Conservation (phyloP, 306 rosid species). For the Hylodesmum podocarpum region DNA sequence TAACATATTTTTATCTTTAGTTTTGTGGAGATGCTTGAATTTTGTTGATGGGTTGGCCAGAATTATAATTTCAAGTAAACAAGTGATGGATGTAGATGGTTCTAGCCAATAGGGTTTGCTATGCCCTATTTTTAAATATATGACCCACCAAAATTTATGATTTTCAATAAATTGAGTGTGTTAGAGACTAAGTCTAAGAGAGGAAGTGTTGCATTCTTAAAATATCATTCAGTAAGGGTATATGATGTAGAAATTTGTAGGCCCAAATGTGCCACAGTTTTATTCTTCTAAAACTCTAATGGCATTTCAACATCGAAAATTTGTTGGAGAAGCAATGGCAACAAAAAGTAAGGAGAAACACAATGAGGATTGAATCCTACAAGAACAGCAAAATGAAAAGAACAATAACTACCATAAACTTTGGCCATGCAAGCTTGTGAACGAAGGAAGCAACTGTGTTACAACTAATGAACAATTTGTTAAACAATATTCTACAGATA, state of each 20-base stretch:
- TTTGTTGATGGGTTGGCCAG: neutral
- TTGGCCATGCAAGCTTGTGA: neutral
- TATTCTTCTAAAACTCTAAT: neutral
- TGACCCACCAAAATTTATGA: too few relatives aligned
- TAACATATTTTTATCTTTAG: neutral
- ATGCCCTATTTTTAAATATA: too few relatives aligned
- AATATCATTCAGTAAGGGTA: too few relatives aligned
- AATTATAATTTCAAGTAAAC: too few relatives aligned
- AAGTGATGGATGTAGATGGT: too few relatives aligned
- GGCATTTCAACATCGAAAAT: neutral
- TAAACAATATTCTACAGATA: constrained; percentile 50
- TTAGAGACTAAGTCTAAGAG: too few relatives aligned
- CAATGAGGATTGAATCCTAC: neutral
- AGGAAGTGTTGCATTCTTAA: too few relatives aligned
- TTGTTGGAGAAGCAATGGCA: neutral
- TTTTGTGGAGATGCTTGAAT: neutral
- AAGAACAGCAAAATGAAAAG: neutral
- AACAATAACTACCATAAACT: neutral
- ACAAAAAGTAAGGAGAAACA: neutral
- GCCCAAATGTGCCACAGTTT: neutral
- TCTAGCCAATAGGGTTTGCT: too few relatives aligned
- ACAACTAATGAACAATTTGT: constrained; percentile 33
- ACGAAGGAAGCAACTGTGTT: constrained; percentile 5
- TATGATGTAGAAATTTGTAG: neutral
- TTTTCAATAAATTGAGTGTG: too few relatives aligned